Evolutionary conservation across 306 rosid species (phyloP), one percentile per base, ranked within the genome.

Genomic region (cucumber (Cucumis sativus)): DNA sequence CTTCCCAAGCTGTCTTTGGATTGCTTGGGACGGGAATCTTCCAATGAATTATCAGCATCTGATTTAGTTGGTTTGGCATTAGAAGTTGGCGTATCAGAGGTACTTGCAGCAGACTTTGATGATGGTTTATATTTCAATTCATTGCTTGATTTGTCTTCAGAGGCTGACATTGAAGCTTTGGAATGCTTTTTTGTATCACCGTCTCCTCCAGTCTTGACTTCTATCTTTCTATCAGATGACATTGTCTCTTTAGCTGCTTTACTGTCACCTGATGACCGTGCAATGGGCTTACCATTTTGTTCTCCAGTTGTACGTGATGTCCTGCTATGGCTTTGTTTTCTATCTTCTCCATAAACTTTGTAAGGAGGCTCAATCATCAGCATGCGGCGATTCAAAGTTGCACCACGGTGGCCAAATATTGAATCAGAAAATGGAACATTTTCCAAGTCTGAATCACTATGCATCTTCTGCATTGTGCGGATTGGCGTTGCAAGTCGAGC

Each of bases 401-500:
- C 79, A 52, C 90, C 92, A 37, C 87, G 67, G 56, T 61, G 85
- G 51, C 74, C 77, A 77, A 81, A 84, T 71, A 84, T 61, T 69
- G 98, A 80, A 73, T 92, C 98, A 69, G 91, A 86, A 57, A 78
- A 90, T 51, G 97, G 96, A 39, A 89, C 72, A 72, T 80, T 90
- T 3, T 91, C 97, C 81, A 89, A 81, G 78, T 94, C 98, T 12
- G 90, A 78, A 61, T 89, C 96, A 18, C 84, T 78, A 73, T 89
- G 90, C 80, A 82, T 82, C 82, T 88, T 94, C 88, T 88, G 95
- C 85, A 92, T 79, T 57, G 96, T 92, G 73, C 98, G 98, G 75
- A 92, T 84, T n/a, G 98, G 98, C 49, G 98, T 94, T 23, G 98
- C 98, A 76, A 94, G 98, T 37, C 98, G 85, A 56, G 98, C 98